Evolutionary conservation across 2,329 filamentous ascomycete species (phyloP).

Genomic region (Xylariaceae sp.): DNA sequence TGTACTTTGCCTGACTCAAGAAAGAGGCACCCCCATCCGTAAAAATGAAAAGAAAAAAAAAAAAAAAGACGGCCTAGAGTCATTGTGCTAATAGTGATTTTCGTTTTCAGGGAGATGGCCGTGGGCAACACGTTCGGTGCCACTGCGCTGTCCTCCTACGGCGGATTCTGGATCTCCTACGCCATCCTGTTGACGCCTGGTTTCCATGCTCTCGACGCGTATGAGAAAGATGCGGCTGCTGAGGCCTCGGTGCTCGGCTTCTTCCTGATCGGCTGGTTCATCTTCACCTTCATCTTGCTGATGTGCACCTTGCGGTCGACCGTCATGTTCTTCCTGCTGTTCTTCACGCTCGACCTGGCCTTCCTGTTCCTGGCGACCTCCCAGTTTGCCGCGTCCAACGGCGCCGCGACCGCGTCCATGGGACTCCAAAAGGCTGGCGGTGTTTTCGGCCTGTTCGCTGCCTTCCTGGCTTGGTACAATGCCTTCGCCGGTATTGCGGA

Average conservation of each 20-base stretch:
- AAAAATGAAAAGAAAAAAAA: too few relatives aligned
- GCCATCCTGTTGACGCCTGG: conserved; percentile 73
- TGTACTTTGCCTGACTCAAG: conserved; percentile 25
- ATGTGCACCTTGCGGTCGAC: conserved; percentile 78
- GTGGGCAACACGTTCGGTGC: conserved; percentile 88
- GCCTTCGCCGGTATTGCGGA: conserved; percentile 83
- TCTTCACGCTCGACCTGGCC: conserved; percentile 76
- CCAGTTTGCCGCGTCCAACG: conserved; percentile 63
- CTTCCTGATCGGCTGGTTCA: conserved; percentile 82
- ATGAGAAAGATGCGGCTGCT: conserved; percentile 52
- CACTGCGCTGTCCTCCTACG: conserved; percentile 80
- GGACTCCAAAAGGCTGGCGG: conserved; percentile 73
- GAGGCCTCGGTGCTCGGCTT: conserved; percentile 70
- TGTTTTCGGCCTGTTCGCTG: conserved; percentile 78
- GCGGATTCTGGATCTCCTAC: conserved; percentile 83
- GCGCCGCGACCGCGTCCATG: conserved; percentile 50
- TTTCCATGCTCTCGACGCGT: conserved; percentile 63
- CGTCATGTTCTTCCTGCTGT: conserved; percentile 77
- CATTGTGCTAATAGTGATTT: not conserved
- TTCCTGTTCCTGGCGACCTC: conserved; percentile 75
- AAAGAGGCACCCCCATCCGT: not conserved
- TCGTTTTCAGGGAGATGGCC: conserved; percentile 73
- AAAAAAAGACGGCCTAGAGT: not conserved
- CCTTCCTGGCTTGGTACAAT: conserved; percentile 87
- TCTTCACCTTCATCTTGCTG: conserved; percentile 78